These are phyloP conservation scores for Candida incommunis DNA, from an alignment of 805 yeast genomes.

Conservation along the genomic window DNA sequence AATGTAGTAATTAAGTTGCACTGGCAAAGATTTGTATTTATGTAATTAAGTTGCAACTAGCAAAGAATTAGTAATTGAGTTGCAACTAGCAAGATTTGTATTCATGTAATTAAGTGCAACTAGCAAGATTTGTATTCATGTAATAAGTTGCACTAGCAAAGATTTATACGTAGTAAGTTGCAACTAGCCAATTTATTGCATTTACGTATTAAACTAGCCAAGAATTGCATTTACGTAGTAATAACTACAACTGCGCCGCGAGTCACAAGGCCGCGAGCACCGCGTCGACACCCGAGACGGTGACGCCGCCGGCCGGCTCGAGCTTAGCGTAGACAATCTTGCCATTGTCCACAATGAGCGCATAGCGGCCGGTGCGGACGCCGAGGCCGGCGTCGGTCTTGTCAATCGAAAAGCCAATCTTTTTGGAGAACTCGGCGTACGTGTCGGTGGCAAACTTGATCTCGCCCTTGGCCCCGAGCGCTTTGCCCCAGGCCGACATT, in stretches of 20 bases:
- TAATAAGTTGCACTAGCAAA: too few relatives aligned
- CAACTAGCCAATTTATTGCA: too few relatives aligned
- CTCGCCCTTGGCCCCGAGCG: conserved; percentile 24
- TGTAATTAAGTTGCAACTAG: background rate
- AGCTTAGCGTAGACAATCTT: conserved; percentile 35
- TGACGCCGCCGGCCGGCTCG: conserved; percentile 30
- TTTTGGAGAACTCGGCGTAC: conserved; percentile 40
- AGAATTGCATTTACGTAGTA: background rate
- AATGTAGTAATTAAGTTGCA: conserved; percentile 1
- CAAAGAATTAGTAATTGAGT: too few relatives aligned
- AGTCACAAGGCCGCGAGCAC: conserved; percentile 23
- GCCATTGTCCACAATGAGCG: conserved; percentile 51
- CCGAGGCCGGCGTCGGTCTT: conserved; percentile 41
- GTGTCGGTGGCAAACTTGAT: conserved; percentile 53
- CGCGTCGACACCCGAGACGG: conserved; percentile 33
- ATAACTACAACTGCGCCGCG: background rate
- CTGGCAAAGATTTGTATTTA: background rate
- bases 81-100: too few relatives aligned
- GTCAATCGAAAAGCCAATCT: conserved; percentile 45
- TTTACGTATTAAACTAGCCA: too few relatives aligned
- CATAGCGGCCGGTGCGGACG: conserved; percentile 55
- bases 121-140: too few relatives aligned
- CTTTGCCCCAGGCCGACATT: conserved; percentile 51
- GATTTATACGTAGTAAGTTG: too few relatives aligned
- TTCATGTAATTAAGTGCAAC: too few relatives aligned